Evolutionary conservation across 2,329 filamentous ascomycete genomes (phyloP).

Genomic region (Botryotinia convoluta): DNA sequence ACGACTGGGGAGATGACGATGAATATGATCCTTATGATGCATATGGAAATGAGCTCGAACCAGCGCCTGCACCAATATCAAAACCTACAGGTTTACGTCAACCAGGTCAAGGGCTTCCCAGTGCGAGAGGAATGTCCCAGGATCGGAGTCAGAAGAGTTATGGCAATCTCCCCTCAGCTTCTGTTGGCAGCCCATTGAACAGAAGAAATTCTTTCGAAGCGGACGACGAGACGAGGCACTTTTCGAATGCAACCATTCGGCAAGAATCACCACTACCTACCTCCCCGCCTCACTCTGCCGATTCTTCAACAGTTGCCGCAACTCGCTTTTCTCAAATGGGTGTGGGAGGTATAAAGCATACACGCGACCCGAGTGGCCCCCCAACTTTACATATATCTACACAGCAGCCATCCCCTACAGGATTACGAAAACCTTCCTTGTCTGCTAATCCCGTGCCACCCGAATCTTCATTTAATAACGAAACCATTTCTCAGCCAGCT

Average conservation of each 20-base stretch:
- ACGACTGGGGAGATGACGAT: conserved; percentile 82
- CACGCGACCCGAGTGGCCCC: conserved; percentile 29
- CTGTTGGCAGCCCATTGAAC: conserved; percentile 22
- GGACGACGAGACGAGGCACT: conserved; percentile 52
- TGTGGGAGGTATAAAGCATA: conserved; percentile 20
- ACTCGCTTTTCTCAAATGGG: conserved; percentile 37
- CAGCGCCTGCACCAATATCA: conserved; percentile 33
- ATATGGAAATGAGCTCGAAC: conserved; percentile 41
- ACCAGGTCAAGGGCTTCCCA: conserved; percentile 38
- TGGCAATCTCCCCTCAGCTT: conserved; percentile 36
- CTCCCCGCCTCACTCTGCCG: conserved; percentile 17
- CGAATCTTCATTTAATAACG: conserved; percentile 1
- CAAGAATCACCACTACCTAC: conserved; percentile 26
- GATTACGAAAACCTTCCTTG: conserved; percentile 28
- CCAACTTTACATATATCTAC: conserved; percentile 32
- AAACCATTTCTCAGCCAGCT: neutral
- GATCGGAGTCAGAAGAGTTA: conserved; percentile 33
- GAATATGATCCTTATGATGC: conserved; percentile 49
- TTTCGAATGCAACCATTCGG: conserved; percentile 40
- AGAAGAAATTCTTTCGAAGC: conserved; percentile 51
- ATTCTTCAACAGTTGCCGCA: conserved; percentile 21
- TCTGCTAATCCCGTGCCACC: conserved; percentile 5
- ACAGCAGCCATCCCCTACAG: conserved; percentile 27
- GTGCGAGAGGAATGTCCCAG: conserved; percentile 19
- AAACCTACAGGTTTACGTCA: conserved; percentile 46